phyloP scores from a whole-genome alignment of 371 early-diverging fungal genomes.

The Dinochytrium kinnereticum region DNA sequence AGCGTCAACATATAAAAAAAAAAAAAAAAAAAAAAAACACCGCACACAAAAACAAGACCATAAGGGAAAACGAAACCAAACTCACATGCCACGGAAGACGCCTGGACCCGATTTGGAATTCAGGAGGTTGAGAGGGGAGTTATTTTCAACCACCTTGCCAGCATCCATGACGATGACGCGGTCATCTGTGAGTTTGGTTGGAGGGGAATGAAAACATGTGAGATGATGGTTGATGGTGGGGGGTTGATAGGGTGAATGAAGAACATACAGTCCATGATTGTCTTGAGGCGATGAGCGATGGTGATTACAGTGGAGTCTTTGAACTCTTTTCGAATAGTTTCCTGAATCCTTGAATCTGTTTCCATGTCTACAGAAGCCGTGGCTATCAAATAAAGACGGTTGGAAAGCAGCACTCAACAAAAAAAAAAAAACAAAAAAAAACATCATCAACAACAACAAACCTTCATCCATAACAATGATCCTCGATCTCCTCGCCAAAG shows the following conservation, averaged over 20 bases:
- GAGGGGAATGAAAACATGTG: not conserved
- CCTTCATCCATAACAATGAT: slow-evolving; percentile 62
- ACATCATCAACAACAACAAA: not conserved
- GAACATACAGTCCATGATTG: slow-evolving; percentile 30
- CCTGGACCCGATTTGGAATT: slow-evolving; percentile 12
- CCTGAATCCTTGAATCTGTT: slow-evolving; percentile 71
- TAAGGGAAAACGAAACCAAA: not conserved
- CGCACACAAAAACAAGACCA: not conserved
- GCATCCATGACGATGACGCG: slow-evolving; percentile 77
- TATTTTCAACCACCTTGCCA: slow-evolving; percentile 70
- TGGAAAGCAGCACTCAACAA: too few relatives aligned
- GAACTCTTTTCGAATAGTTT: slow-evolving; percentile 69
- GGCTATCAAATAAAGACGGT: slow-evolving; percentile 40
- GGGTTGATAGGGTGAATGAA: too few relatives aligned
- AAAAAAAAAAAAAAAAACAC: slow-evolving; percentile 5
- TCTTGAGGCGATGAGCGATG: slow-evolving; percentile 47
- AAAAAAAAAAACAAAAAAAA: too few relatives aligned
- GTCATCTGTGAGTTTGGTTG: slow-evolving; percentile 61
- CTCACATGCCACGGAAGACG: slow-evolving; percentile 40
- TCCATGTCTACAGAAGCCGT: slow-evolving; percentile 69
- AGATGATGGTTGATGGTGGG: not conserved
- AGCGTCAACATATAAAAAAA: not conserved
- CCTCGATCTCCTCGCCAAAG: slow-evolving; percentile 46
- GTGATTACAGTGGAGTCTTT: slow-evolving; percentile 59
- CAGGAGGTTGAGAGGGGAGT: slow-evolving; percentile 29